These are phyloP conservation scores for Candida smagusa DNA, from an alignment of 1,139 yeast genomes.

Conservation along the genomic window DNA sequence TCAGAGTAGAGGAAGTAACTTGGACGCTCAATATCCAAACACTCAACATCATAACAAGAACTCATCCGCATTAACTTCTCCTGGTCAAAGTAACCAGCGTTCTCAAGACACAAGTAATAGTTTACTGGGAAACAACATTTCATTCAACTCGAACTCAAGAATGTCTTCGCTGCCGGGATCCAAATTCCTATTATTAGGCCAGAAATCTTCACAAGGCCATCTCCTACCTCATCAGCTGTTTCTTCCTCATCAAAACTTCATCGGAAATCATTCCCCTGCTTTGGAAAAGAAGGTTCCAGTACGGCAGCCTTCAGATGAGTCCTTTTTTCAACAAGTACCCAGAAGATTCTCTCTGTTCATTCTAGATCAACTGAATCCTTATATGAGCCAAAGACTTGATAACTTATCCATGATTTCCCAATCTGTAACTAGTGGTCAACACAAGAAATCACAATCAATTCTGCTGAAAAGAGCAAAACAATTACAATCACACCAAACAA, in stretches of 20 bases:
- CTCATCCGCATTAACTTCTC: constrained; percentile 8
- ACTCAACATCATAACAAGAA: constrained; percentile 19
- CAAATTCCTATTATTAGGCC: neutral
- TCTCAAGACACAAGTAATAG: neutral
- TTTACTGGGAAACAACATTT: neutral
- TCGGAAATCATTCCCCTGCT: neutral
- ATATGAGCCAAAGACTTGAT: constrained; percentile 23
- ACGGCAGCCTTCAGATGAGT: constrained; percentile 5
- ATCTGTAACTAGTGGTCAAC: constrained; percentile 21
- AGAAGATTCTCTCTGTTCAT: constrained; percentile 42
- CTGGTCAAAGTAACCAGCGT: constrained; percentile 3
- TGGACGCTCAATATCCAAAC: constrained; percentile 20
- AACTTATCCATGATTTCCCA: constrained; percentile 25
- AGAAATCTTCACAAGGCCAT: neutral
- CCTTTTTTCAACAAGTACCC: constrained; percentile 34
- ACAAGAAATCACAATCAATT: neutral
- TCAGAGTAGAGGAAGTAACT: constrained; percentile 8
- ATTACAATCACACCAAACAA: constrained; percentile 2
- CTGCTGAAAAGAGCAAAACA: constrained; percentile 1
- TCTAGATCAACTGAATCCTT: constrained; percentile 34
- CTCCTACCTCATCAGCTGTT: constrained; percentile 3
- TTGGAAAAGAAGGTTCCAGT: neutral
- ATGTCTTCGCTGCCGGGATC: neutral
- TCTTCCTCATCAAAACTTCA: neutral
- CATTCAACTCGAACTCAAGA: neutral